phyloP scores from a whole-genome alignment of 116 monocot species.

The Posidonia oceanica region DNA sequence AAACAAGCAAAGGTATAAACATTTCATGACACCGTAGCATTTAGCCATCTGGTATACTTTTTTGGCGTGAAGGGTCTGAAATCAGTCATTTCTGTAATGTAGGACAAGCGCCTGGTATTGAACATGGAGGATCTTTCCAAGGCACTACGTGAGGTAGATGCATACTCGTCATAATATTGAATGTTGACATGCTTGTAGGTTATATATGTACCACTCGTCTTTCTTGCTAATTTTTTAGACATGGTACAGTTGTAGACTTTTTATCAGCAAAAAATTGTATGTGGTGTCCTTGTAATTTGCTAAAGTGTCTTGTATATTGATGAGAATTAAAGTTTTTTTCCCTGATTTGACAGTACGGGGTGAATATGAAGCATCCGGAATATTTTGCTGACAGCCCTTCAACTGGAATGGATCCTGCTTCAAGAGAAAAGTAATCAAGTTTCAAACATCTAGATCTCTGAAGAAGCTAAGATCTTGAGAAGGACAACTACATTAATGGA shows the following conservation, averaged over 20 bases:
- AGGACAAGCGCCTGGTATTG: constrained; percentile 93
- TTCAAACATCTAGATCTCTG: not conserved
- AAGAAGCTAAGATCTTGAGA: not conserved
- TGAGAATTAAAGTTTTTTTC: not conserved
- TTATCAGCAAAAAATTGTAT: not conserved
- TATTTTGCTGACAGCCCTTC: constrained; percentile 90
- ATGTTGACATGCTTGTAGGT: not conserved
- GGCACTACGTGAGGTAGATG: constrained; percentile 74
- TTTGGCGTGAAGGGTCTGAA: not conserved
- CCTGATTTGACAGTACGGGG: constrained; percentile 50
- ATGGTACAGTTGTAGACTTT: not conserved
- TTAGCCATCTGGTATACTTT: not conserved
- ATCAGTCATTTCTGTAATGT: constrained; percentile 7
- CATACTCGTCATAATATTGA: not conserved
- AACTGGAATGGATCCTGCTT: constrained; percentile 61
- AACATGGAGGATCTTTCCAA: constrained; percentile 98
- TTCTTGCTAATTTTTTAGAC: not conserved
- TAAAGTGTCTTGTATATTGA: not conserved
- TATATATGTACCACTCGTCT: not conserved
- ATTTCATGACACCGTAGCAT: constrained; percentile 2
- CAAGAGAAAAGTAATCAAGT: constrained; percentile 29
- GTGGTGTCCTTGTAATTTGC: not conserved
- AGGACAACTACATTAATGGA: not conserved
- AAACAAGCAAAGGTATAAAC: constrained; percentile 79
- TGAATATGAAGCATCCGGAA: constrained; percentile 89